These are phyloP conservation scores for Hypholoma sublateritium DNA, from an alignment of 768 basidiomycete genomes.

Conservation along the genomic window DNA sequence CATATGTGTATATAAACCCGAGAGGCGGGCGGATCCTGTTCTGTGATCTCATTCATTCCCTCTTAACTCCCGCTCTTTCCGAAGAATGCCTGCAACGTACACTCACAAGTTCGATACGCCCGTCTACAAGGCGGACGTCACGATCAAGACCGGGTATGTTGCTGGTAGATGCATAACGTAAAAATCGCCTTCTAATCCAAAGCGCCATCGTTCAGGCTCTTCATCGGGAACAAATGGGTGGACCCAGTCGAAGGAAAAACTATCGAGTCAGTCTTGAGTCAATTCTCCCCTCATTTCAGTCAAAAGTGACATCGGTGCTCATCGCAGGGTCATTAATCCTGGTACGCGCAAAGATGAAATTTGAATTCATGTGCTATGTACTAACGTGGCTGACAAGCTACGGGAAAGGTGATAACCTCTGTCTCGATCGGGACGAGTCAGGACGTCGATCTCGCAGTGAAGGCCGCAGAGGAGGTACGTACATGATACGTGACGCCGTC, in stretches of 20 bases:
- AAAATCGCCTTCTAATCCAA: neutral
- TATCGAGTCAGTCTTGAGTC: constrained; percentile 62
- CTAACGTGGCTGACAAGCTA: constrained; percentile 47
- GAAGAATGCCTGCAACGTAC: constrained; percentile 35
- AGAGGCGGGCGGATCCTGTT: neutral
- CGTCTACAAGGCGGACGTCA: constrained; percentile 52
- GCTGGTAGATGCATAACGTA: too few species aligned
- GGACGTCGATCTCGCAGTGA: constrained; percentile 79
- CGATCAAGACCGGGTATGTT: constrained; percentile 52
- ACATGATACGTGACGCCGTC: neutral
- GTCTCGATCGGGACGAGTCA: constrained; percentile 59
- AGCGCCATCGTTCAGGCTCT: constrained; percentile 42
- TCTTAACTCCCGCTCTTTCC: neutral
- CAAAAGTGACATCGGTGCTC: neutral
- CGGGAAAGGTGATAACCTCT: constrained; percentile 57
- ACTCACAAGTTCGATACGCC: constrained; percentile 52
- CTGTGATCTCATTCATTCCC: neutral
- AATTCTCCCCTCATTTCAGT: neutral
- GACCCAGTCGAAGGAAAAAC: constrained; percentile 54
- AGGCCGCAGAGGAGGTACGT: constrained; percentile 49
- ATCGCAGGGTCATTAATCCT: constrained; percentile 56
- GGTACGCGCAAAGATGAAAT: constrained; percentile 26
- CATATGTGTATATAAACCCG: neutral
- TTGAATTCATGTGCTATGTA: constrained; percentile 23
- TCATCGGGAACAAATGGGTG: constrained; percentile 69